Conservation (phyloP, 208 protist genomes). For the Novymonas esmeraldas region DNA sequence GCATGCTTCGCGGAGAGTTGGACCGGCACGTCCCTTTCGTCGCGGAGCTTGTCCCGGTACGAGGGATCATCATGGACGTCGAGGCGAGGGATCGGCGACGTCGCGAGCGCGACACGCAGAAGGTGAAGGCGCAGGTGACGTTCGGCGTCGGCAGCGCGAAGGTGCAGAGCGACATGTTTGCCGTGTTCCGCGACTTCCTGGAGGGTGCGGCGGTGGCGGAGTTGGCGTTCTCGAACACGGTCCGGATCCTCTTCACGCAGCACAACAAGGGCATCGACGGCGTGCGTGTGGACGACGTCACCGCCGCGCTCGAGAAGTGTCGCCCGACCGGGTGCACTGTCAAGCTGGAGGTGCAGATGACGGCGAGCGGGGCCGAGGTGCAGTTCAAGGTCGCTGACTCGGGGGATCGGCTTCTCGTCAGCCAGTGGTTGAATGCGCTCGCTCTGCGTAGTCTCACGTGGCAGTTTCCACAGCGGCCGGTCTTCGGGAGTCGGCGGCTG, state of each 20-base stretch:
- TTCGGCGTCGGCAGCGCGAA: constrained; percentile 82
- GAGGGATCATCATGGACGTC: constrained; percentile 52
- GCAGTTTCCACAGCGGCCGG: constrained; percentile 53
- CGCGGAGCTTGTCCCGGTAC: constrained; percentile 83
- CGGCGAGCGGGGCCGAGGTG: constrained; percentile 45
- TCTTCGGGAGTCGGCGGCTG: constrained; percentile 48
- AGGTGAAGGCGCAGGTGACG: constrained; percentile 54
- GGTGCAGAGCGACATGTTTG: constrained; percentile 89
- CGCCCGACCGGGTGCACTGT: constrained; percentile 57
- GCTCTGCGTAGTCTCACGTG: constrained; percentile 78
- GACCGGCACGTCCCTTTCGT: constrained; percentile 82
- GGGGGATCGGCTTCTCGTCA: constrained; percentile 53
- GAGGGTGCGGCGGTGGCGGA: constrained; percentile 59
- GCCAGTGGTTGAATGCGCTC: constrained; percentile 78
- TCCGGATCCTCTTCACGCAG: constrained; percentile 68
- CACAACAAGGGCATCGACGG: constrained; percentile 82
- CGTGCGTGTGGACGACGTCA: constrained; percentile 39
- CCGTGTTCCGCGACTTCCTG: constrained; percentile 76
- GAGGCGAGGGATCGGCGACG: constrained; percentile 62
- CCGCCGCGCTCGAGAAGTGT: constrained; percentile 69
- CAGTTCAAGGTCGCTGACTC: constrained; percentile 50
- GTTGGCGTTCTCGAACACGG: constrained; percentile 73
- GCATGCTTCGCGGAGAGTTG: constrained; percentile 49
- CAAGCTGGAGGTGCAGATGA: constrained; percentile 37
- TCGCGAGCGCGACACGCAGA: constrained; percentile 77